Evolutionary conservation across 768 basidiomycete species (phyloP).

Genomic region (Clavaria fumosa): DNA sequence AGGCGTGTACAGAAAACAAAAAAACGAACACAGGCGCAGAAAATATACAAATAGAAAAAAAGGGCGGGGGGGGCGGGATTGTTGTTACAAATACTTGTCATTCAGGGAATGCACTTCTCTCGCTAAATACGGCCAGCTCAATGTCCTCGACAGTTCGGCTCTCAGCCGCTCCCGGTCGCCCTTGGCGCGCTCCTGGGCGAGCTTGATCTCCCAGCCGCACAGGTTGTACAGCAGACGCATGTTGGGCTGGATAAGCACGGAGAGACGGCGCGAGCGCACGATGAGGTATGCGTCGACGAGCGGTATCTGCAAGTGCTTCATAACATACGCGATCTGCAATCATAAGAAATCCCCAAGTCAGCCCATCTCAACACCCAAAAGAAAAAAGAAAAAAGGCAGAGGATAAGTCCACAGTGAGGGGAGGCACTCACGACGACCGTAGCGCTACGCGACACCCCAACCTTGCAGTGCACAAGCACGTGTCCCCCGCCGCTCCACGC

Average conservation of each 20-base stretch:
- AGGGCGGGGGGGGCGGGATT: too few species aligned
- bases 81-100: slow-evolving; percentile 64
- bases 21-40: too few species aligned
- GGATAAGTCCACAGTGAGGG: neutral
- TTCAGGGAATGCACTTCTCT: slow-evolving; percentile 76
- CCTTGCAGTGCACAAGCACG: slow-evolving; percentile 92
- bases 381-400: slow-evolving; percentile 4
- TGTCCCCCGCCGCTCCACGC: slow-evolving; percentile 74
- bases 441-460: slow-evolving; percentile 93
- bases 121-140: slow-evolving; percentile 77
- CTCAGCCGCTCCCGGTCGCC: slow-evolving; percentile 34
- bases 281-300: slow-evolving; percentile 91
- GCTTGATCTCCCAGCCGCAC: slow-evolving; percentile 84
- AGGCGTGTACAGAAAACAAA: too few species aligned
- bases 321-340: slow-evolving; percentile 81
- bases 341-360: slow-evolving; percentile 2
- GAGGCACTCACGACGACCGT: slow-evolving; percentile 61
- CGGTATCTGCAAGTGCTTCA: slow-evolving; percentile 76
- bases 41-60: too few species aligned
- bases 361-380: neutral
- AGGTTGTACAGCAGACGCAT: slow-evolving; percentile 92
- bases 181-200: slow-evolving; percentile 62
- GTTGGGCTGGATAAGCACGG: slow-evolving; percentile 88
- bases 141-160: slow-evolving; percentile 46
- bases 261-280: slow-evolving; percentile 78